Evolutionary conservation across 2,329 filamentous ascomycete species (phyloP).

Genomic region (Colletotrichum simmondsii): DNA sequence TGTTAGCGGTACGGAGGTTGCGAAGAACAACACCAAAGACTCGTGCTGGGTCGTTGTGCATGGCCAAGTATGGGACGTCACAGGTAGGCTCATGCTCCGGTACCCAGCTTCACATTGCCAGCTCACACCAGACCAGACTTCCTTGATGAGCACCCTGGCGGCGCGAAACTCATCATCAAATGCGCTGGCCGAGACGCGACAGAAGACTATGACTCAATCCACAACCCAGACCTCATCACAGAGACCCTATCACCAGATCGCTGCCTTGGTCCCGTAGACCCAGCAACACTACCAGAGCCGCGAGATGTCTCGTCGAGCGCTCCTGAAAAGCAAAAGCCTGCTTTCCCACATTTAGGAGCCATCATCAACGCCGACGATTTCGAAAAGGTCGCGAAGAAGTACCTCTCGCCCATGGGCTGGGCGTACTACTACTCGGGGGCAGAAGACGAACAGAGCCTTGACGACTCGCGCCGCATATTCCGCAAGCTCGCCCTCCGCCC

Average conservation of each 20-base stretch:
- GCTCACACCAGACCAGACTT: constrained; percentile 40
- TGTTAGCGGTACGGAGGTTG: constrained; percentile 32
- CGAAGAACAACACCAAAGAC: constrained; percentile 34
- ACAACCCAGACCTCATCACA: constrained; percentile 42
- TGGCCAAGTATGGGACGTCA: constrained; percentile 37
- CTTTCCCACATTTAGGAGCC: constrained; percentile 40
- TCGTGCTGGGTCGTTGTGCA: constrained; percentile 38
- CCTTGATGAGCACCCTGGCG: constrained; percentile 45
- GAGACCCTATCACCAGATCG: constrained; percentile 41
- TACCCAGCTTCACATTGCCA: fast-evolving
- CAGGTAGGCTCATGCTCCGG: constrained; percentile 18
- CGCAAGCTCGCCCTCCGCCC: constrained; percentile 78
- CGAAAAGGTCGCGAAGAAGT: constrained; percentile 45
- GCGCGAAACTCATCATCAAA: constrained; percentile 44
- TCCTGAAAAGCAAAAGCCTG: constrained; percentile 5
- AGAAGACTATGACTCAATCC: constrained; percentile 46
- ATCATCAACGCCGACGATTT: constrained; percentile 51
- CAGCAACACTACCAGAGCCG: not conserved
- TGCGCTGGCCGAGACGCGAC: constrained; percentile 48
- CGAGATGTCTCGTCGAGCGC: not conserved
- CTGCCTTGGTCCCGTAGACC: constrained; percentile 41
- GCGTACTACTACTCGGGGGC: constrained; percentile 86
- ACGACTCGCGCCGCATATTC: constrained; percentile 79
- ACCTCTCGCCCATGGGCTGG: constrained; percentile 37
- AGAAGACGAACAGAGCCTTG: constrained; percentile 81